phyloP scores from a whole-genome alignment of 2,329 filamentous ascomycete species.

The Penicillium sp. region DNA sequence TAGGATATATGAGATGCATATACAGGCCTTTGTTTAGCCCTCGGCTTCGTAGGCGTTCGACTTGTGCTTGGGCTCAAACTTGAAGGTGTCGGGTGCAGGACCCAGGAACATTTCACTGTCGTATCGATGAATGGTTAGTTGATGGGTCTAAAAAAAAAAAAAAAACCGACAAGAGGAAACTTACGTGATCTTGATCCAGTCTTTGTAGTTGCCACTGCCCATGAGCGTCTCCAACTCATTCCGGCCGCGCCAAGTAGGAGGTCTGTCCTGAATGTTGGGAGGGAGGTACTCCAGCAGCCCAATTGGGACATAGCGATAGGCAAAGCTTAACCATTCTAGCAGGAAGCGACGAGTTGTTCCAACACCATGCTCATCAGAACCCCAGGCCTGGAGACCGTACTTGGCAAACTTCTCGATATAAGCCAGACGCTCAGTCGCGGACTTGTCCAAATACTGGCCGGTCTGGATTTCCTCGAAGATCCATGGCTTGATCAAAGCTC shows the following conservation, averaged over 20 bases:
- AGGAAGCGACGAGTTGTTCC: slow-evolving; percentile 88
- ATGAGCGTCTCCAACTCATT: slow-evolving; percentile 93
- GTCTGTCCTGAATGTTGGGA: slow-evolving; percentile 82
- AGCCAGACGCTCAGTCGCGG: slow-evolving; percentile 75
- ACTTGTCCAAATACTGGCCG: slow-evolving; percentile 94
- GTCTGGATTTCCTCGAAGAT: slow-evolving; percentile 93
- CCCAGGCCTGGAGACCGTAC: slow-evolving; percentile 92
- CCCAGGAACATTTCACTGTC: slow-evolving; percentile 94
- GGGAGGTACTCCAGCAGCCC: slow-evolving; percentile 86
- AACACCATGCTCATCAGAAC: slow-evolving; percentile 88
- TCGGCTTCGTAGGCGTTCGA: slow-evolving; percentile 81
- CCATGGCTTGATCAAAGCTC: slow-evolving; percentile 96
- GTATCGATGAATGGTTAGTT: slow-evolving; percentile 5
- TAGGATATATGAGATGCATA: neutral
- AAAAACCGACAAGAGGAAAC: slow-evolving; percentile 30
- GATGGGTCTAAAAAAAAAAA: neutral
- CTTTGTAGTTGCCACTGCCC: slow-evolving; percentile 84
- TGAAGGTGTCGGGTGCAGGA: slow-evolving; percentile 82
- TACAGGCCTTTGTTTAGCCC: slow-evolving; percentile 33
- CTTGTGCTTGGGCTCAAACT: slow-evolving; percentile 97
- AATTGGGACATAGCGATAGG: slow-evolving; percentile 84
- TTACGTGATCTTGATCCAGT: slow-evolving; percentile 98
- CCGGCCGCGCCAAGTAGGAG: slow-evolving; percentile 76
- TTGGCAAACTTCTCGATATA: slow-evolving; percentile 87
- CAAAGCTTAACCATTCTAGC: slow-evolving; percentile 93